A percentile compares a stretch with the other conserved stretches of the same genome.
Evolutionary conservation across 805 yeast species (phyloP).

Genomic region (Metschnikowia kunwiensis): DNA sequence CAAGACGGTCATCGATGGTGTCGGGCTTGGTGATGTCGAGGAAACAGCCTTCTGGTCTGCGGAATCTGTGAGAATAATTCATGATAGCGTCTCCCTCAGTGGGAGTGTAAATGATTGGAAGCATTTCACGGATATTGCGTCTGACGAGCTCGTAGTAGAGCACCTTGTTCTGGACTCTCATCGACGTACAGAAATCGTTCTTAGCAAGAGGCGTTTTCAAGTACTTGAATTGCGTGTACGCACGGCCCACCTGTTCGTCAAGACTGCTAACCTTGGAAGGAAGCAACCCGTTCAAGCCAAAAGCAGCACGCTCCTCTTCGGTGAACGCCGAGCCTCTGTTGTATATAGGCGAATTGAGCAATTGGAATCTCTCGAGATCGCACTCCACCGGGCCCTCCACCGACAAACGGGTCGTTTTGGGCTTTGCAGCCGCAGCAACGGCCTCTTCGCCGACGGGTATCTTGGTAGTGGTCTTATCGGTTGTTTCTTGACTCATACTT

Average conservation of each 20-base stretch:
- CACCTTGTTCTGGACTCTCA: conserved; percentile 89
- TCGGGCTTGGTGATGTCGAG: conserved; percentile 80
- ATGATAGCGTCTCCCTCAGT: conserved; percentile 97
- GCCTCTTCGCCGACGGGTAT: conserved; percentile 64
- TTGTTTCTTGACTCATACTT: too few relatives aligned
- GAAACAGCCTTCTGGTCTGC: conserved; percentile 95
- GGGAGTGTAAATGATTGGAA: conserved; percentile 83
- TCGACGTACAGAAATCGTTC: conserved; percentile 88
- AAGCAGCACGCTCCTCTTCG: conserved; percentile 75
- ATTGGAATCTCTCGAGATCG: conserved; percentile 68
- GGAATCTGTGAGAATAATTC: conserved; percentile 84
- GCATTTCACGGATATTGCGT: conserved; percentile 81
- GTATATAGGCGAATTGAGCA: conserved; percentile 80
- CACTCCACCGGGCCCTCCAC: conserved; percentile 82
- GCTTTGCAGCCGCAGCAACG: conserved; percentile 48
- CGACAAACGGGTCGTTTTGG: conserved; percentile 59
- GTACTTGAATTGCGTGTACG: conserved; percentile 78
- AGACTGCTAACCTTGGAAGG: conserved; percentile 82
- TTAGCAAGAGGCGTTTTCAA: conserved; percentile 83
- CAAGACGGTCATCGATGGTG: conserved; percentile 69
- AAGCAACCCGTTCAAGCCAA: conserved; percentile 73
- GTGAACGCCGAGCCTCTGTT: conserved; percentile 97
- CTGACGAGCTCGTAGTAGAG: conserved; percentile 84
- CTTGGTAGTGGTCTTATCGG: conserved; percentile 53
- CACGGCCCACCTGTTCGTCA: conserved; percentile 90